Percentiles rank a stretch among this genome's conserved stretches.
Evolutionary conservation across 1,284 basidiomycete species (phyloP).

Genomic region (Ceratobasidium theobromae): DNA sequence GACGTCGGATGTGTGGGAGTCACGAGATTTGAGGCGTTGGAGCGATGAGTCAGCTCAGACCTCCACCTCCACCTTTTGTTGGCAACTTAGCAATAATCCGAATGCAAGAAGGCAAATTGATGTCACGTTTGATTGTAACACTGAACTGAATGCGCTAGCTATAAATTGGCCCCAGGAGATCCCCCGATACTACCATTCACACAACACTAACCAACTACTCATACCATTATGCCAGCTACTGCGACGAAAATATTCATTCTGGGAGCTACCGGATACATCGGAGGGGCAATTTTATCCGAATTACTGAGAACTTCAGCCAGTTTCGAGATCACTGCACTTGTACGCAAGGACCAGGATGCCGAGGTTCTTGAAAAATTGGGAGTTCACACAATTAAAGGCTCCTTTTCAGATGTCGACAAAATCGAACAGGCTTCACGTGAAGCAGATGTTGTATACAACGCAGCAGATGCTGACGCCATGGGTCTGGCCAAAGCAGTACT

Average conservation of each 20-base stretch:
- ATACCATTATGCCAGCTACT: conserved; percentile 3
- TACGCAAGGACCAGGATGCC: conserved; percentile 41
- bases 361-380: conserved; percentile 39
- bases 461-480: conserved; percentile 44
- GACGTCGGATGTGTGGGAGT: too few relatives aligned
- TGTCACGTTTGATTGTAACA: too few relatives aligned
- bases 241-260: conserved; percentile 40
- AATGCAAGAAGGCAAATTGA: too few relatives aligned
- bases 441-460: conserved; percentile 44
- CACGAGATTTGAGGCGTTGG: background rate
- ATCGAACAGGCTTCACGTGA: conserved; percentile 40
- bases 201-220: background rate
- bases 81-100: background rate
- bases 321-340: conserved; percentile 42
- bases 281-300: conserved; percentile 34
- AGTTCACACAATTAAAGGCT: conserved; percentile 40
- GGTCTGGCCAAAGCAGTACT: conserved; percentile 42
- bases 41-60: conserved; percentile 12
- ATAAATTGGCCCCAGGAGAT: background rate
- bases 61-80: background rate
- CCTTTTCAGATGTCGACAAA: conserved; percentile 39
- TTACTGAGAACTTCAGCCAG: conserved; percentile 38
- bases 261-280: conserved; percentile 46
- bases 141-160: background rate
- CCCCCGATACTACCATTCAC: background rate